Conservation (phyloP, 2,329 filamentous ascomycete genomes). For the Fusarium odoratissimum region DNA sequence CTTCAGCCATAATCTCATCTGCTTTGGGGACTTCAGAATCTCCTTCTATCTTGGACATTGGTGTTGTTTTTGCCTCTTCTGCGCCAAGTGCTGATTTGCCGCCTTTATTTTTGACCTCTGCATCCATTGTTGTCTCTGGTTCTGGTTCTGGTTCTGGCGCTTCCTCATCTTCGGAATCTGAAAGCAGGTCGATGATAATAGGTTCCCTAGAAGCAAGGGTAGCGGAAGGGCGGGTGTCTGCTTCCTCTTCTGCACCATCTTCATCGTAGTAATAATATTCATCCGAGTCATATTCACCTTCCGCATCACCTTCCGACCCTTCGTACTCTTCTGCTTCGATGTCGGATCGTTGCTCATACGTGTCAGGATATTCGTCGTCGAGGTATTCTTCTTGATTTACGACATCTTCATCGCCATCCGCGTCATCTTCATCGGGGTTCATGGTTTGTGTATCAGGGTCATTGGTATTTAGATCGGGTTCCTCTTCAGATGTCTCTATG, state of each 20-base stretch:
- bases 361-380: slow-evolving; percentile 24
- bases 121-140: background rate
- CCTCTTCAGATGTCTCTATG: slow-evolving; percentile 45
- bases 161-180: slow-evolving; percentile 59
- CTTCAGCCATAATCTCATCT: slow-evolving; percentile 8
- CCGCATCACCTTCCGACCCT: slow-evolving; percentile 47
- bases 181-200: slow-evolving; percentile 60
- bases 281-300: slow-evolving; percentile 44
- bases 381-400: slow-evolving; percentile 36
- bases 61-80: background rate
- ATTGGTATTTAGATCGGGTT: slow-evolving; percentile 44
- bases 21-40: background rate
- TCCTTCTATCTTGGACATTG: background rate
- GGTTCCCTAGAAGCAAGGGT: slow-evolving; percentile 47
- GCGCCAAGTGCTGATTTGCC: background rate
- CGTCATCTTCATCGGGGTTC: slow-evolving; percentile 37
- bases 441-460: slow-evolving; percentile 40
- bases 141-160: slow-evolving; percentile 37
- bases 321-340: slow-evolving; percentile 35
- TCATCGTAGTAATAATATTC: slow-evolving; percentile 45
- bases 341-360: slow-evolving; percentile 36
- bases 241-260: slow-evolving; percentile 35
- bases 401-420: slow-evolving; percentile 45
- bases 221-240: slow-evolving; percentile 18
- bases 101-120: background rate